phyloP scores from a whole-genome alignment of 1,284 basidiomycete species.

The Marasmius oreades region DNA sequence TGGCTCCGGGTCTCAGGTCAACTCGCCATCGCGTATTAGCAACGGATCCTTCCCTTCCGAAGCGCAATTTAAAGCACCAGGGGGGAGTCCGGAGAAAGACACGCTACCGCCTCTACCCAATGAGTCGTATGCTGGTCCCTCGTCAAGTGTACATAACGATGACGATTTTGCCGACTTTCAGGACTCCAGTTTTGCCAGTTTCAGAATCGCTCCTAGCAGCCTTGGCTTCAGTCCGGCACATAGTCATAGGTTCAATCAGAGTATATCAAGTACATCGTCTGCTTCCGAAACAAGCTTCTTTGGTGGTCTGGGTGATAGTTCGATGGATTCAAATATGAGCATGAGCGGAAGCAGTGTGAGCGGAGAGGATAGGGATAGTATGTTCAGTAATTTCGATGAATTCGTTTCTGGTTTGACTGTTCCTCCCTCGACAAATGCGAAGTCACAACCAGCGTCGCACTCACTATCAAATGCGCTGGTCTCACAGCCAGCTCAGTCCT shows the following conservation, averaged over 20 bases:
- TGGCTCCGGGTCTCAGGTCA: background rate
- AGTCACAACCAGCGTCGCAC: background rate
- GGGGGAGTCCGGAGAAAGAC: background rate
- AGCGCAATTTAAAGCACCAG: background rate
- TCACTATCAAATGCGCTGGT: background rate
- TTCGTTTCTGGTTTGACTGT: background rate
- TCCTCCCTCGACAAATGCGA: background rate
- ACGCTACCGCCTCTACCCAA: slow-evolving; percentile 12
- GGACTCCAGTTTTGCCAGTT: slow-evolving; percentile 39
- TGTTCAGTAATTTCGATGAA: background rate
- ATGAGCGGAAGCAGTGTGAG: background rate
- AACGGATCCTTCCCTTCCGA: background rate
- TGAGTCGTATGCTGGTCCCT: slow-evolving; percentile 9
- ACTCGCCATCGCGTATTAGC: background rate
- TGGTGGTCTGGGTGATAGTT: slow-evolving; percentile 2
- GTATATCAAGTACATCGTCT: background rate
- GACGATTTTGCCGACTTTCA: slow-evolving; percentile 39
- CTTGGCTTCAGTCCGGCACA: slow-evolving; percentile 2
- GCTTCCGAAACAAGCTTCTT: background rate
- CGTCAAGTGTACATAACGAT: slow-evolving; percentile 22
- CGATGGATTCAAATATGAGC: slow-evolving; percentile 36
- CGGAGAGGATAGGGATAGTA: background rate
- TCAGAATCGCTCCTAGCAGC: slow-evolving; percentile 26
- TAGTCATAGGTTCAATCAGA: slow-evolving; percentile 3
- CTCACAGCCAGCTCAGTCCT: background rate